These are phyloP conservation scores for Dittrichia graveolens DNA, from an alignment of 129 eudicot species.

Conservation along the genomic window DNA sequence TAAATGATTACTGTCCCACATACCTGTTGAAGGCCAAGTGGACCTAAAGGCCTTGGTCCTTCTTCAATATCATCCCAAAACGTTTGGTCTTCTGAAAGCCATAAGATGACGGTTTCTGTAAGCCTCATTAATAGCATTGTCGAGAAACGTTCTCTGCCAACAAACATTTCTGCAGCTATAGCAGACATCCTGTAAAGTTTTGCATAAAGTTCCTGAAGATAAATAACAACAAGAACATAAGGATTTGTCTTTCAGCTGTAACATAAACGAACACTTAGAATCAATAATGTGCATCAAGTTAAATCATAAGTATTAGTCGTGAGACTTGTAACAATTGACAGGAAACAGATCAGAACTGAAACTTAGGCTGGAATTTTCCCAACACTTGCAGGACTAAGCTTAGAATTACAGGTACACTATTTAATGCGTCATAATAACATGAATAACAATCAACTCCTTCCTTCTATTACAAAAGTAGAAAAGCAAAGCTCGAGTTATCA, in stretches of 20 bases:
- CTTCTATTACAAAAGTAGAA: no score
- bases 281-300: no score
- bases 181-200: constrained; percentile 87
- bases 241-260: constrained; percentile 9
- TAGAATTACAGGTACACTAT: no score
- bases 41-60: constrained; percentile 91
- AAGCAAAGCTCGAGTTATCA: no score
- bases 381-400: no score
- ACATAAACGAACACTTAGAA: background rate
- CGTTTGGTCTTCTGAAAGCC: constrained; percentile 92
- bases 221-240: constrained; percentile 1
- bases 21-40: constrained; percentile 94
- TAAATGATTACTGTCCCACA: background rate
- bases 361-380: no score
- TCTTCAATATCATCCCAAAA: constrained; percentile 99
- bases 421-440: no score
- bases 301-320: background rate
- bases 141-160: constrained; percentile 94
- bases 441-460: no score
- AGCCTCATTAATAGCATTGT: constrained; percentile 92
- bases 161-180: constrained; percentile 92
- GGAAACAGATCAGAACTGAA: no score
- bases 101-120: constrained; percentile 91
- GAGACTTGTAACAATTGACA: constrained; percentile 15
- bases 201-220: constrained; percentile 79